Evolutionary conservation across 1,284 basidiomycete species (phyloP), one percentile per base, ranked within the genome.

Genomic region (Exsudoporus floridanus): DNA sequence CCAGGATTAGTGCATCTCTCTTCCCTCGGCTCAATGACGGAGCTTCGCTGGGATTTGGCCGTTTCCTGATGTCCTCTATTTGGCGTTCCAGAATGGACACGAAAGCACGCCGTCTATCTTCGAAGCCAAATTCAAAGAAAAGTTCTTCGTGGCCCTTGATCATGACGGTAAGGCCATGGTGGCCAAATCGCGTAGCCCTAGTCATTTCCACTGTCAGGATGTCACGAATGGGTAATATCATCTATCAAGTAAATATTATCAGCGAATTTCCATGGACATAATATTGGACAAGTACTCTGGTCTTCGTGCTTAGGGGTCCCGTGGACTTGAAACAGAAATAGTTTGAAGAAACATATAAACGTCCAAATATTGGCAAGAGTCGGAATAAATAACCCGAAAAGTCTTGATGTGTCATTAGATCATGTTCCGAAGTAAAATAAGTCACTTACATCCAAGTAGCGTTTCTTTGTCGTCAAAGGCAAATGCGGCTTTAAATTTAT

Each of bases 141-240:
- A 99, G 77, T 67, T 99, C 96, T 73, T 98, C 96, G 67, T 98
- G 91, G 0, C 96, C 96, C 63, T 91, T 91, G 59, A 99, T 86
- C 49, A 97, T 88, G 53, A 98, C 77, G 28, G 92, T 85, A 19
- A 98, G 80, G 7, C 94, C 96, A 60, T 90, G 83, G 62, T 93
- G 92, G 3, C 89, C 92, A 65, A 94, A 92, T 13, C 90, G 84
- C 64, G 92, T 92, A 0, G 93, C 92, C 66, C 88, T 92, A 16
- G 91, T 87, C 64, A 83, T 88, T 69, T 97, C 90, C 8, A 86
- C 80, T 10, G 90, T 82, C 33, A 97, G 77, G 42, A 98, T 82
- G 67, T 98, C 95, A 46, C 83, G 82, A 50, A 97, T 83, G 6
- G 96, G 96, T 18, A 98, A 77, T 31, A 96, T 85, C 95, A 99